Evolutionary conservation across 2,329 filamentous ascomycete species (phyloP).

Genomic region (Cladosporium phlei): DNA sequence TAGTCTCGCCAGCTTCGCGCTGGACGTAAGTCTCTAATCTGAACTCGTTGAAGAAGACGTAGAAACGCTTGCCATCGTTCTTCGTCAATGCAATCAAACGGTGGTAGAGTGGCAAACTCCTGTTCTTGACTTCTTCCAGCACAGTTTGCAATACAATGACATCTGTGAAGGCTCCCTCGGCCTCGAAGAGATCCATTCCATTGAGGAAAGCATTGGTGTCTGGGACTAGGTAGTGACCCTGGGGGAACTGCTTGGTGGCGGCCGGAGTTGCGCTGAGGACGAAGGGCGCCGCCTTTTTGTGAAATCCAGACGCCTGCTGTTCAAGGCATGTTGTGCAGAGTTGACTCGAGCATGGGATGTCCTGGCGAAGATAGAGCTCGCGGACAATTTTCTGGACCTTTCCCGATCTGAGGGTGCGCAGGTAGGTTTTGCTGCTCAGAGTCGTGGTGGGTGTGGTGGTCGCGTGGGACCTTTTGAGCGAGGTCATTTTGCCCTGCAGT

Average conservation of each 20-base stretch:
- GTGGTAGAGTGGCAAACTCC: conserved; percentile 91
- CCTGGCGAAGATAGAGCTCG: conserved; percentile 90
- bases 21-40: conserved; percentile 82
- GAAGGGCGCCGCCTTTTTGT: conserved; percentile 72
- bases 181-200: conserved; percentile 95
- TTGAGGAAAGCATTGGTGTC: conserved; percentile 95
- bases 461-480: conserved; percentile 54
- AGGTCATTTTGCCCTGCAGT: conserved; percentile 47
- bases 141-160: conserved; percentile 96
- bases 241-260: conserved; percentile 73
- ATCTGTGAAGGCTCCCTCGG: conserved; percentile 86
- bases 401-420: conserved; percentile 88
- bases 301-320: conserved; percentile 63
- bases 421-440: conserved; percentile 91
- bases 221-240: conserved; percentile 89
- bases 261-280: conserved; percentile 85
- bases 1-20: conserved; percentile 70
- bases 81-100: conserved; percentile 84
- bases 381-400: conserved; percentile 99
- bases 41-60: conserved; percentile 99
- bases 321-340: conserved; percentile 73
- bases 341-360: conserved; percentile 94
- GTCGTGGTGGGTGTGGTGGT: conserved; percentile 57
- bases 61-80: conserved; percentile 94
- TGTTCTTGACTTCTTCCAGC: conserved; percentile 89